Evolutionary conservation across 2,329 filamentous ascomycete genomes (phyloP).

Genomic region (Alternaria alternata): DNA sequence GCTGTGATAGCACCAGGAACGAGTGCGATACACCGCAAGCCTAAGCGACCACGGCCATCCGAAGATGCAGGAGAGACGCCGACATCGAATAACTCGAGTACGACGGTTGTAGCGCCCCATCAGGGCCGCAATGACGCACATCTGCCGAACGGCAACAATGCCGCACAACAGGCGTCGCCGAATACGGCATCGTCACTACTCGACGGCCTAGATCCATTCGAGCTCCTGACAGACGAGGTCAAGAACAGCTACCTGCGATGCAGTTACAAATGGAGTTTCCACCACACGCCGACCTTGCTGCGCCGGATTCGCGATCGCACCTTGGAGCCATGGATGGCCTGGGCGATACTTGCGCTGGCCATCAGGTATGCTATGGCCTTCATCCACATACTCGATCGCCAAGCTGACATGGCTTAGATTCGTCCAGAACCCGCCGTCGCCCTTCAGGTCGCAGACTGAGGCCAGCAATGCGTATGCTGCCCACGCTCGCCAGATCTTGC

Average conservation of each 20-base stretch:
- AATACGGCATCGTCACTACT: slow-evolving; percentile 38
- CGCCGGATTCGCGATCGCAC: slow-evolving; percentile 49
- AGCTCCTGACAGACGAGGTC: slow-evolving; percentile 52
- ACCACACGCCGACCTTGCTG: slow-evolving; percentile 52
- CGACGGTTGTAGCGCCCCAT: slow-evolving; percentile 20
- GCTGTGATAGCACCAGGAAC: slow-evolving; percentile 47
- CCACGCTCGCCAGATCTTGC: slow-evolving; percentile 52
- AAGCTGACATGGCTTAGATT: slow-evolving; percentile 35
- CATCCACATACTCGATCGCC: not conserved
- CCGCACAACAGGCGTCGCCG: slow-evolving; percentile 31
- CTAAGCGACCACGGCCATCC: slow-evolving; percentile 47
- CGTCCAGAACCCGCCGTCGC: slow-evolving; percentile 46
- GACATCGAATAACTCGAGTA: slow-evolving; percentile 11
- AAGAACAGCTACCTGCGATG: slow-evolving; percentile 53
- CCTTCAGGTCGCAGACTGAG: slow-evolving; percentile 49
- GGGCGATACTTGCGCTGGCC: slow-evolving; percentile 53
- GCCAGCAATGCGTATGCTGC: slow-evolving; percentile 54
- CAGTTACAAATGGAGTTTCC: slow-evolving; percentile 55
- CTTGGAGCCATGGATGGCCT: slow-evolving; percentile 51
- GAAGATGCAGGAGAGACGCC: slow-evolving; percentile 33
- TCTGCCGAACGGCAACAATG: slow-evolving; percentile 37
- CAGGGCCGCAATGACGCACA: slow-evolving; percentile 32
- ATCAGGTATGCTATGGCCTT: slow-evolving; percentile 41
- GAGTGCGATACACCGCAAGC: slow-evolving; percentile 47
- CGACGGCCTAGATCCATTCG: slow-evolving; percentile 49